These are phyloP conservation scores for Torulaspora globosa DNA, from an alignment of 1,139 yeast species.

Conservation along the genomic window DNA sequence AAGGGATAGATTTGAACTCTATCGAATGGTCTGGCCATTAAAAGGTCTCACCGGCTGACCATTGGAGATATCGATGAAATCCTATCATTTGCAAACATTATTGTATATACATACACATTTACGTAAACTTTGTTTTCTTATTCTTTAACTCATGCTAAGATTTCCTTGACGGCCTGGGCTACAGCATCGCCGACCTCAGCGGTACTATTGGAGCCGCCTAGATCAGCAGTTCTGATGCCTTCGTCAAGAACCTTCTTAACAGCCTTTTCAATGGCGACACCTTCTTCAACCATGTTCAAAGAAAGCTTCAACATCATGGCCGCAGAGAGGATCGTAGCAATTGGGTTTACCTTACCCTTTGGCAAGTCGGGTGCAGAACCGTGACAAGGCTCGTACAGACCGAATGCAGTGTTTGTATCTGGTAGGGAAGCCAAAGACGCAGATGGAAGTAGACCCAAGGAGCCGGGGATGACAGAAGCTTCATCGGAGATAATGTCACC, in stretches of 20 bases:
- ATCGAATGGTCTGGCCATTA: constrained; percentile 98
- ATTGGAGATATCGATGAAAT: neutral
- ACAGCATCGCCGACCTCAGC: constrained; percentile 91
- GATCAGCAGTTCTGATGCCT: constrained; percentile 87
- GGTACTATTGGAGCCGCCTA: constrained; percentile 76
- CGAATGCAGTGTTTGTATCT: constrained; percentile 88
- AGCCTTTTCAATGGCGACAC: constrained; percentile 84
- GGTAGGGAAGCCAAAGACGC: constrained; percentile 96
- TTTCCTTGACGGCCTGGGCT: constrained; percentile 62
- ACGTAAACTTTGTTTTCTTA: constrained; percentile 3
- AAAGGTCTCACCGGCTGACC: constrained; percentile 1
- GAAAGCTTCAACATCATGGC: constrained; percentile 97
- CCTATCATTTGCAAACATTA: constrained; percentile 5
- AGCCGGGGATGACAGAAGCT: constrained; percentile 96
- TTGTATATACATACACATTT: constrained; percentile 4
- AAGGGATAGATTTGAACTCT: constrained; percentile 88
- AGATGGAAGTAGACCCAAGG: constrained; percentile 90
- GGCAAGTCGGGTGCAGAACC: constrained; percentile 97
- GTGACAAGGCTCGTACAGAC: constrained; percentile 96
- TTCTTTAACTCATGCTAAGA: constrained; percentile 31
- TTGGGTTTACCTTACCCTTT: constrained; percentile 83
- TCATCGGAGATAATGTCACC: constrained; percentile 98
- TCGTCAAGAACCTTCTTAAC: constrained; percentile 75
- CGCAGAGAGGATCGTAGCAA: constrained; percentile 89
- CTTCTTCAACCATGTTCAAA: constrained; percentile 75